Conservation (phyloP, 148 eudicot species). For the Silene conica region DNA sequence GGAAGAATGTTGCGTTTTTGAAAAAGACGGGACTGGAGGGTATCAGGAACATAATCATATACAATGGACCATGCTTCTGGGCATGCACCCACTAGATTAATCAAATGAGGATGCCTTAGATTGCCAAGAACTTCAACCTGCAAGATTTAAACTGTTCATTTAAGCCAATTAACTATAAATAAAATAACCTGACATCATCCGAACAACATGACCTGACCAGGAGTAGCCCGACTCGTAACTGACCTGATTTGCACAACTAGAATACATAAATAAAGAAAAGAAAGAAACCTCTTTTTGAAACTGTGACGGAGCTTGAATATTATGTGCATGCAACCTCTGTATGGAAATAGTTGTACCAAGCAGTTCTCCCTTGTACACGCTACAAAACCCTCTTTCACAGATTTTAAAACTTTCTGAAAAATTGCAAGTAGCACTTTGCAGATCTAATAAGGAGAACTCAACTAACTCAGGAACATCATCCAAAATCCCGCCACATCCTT, state of each 20-base stretch:
- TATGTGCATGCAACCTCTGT: constrained; percentile 53
- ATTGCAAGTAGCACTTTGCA: constrained; percentile 76
- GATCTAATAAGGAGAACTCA: constrained; percentile 56
- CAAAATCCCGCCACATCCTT: constrained; percentile 27
- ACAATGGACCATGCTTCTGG: constrained; percentile 76
- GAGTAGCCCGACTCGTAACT: too few species aligned
- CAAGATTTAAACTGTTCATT: constrained; percentile 3
- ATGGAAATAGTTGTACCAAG: constrained; percentile 61
- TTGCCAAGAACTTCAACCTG: constrained; percentile 66
- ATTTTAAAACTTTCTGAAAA: constrained; percentile 78
- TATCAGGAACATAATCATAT: constrained; percentile 59
- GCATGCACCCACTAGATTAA: constrained; percentile 63
- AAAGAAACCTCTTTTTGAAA: constrained; percentile 50
- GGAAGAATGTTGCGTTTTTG: constrained; percentile 42
- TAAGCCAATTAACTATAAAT: background rate
- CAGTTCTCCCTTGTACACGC: constrained; percentile 80
- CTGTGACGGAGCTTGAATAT: constrained; percentile 53
- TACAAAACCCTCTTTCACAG: constrained; percentile 51
- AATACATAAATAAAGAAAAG: too few species aligned
- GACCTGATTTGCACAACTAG: too few species aligned
- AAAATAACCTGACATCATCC: background rate
- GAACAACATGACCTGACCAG: too few species aligned
- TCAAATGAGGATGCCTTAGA: constrained; percentile 67
- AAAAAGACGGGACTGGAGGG: constrained; percentile 45
- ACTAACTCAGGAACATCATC: constrained; percentile 41